Conservation (phyloP, 495 filamentous ascomycete genomes). For the Astrocystis sublimbata region DNA sequence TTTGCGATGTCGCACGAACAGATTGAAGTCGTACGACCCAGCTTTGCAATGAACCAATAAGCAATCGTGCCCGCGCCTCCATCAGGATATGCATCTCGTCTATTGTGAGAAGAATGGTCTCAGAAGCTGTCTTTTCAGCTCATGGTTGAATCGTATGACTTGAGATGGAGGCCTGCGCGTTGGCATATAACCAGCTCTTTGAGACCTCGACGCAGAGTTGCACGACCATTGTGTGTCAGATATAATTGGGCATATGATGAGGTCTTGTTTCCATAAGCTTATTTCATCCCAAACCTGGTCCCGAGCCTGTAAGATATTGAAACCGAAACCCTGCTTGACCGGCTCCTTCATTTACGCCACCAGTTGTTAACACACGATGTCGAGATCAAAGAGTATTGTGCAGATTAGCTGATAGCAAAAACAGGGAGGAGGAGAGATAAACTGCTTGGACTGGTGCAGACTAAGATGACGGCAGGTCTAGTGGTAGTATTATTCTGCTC, state of each 20-base stretch:
- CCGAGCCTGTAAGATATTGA: neutral
- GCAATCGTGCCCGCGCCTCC: constrained; percentile 13
- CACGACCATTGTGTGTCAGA: constrained; percentile 30
- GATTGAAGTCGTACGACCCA: constrained; percentile 10
- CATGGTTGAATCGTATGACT: neutral
- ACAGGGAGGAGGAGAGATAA: no score
- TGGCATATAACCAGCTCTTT: neutral
- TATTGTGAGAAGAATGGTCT: neutral
- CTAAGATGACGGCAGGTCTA: neutral
- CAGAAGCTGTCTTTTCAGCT: neutral
- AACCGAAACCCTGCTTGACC: neutral
- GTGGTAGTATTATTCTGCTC: neutral
- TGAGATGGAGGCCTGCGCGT: neutral
- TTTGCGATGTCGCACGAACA: constrained; percentile 6
- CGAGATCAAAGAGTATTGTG: neutral
- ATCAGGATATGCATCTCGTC: neutral
- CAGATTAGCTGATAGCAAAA: neutral
- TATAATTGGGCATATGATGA: neutral
- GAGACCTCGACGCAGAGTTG: constrained; percentile 26
- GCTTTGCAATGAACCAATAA: constrained; percentile 9
- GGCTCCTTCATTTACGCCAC: neutral
- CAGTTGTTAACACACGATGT: neutral
- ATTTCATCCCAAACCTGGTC: neutral
- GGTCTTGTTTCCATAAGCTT: neutral
- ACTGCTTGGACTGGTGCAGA: no score